Evolutionary conservation across 495 filamentous ascomycete species (phyloP).

Genomic region (Beverwykella pulmonaria): DNA sequence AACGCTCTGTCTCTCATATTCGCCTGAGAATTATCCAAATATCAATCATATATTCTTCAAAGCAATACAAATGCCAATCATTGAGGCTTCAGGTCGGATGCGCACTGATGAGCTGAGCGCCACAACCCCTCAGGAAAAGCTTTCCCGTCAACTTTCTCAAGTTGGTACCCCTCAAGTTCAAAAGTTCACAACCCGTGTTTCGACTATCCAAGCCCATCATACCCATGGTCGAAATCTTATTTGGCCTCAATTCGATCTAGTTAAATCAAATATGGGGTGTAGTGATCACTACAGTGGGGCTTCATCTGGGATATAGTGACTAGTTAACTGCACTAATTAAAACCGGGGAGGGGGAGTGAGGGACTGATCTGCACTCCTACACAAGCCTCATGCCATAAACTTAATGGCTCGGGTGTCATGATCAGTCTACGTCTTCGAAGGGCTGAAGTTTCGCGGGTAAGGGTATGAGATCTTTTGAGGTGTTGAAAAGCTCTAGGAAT

Average conservation of each 20-base stretch:
- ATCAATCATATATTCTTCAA: no score
- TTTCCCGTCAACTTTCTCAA: background rate
- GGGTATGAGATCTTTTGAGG: conserved; percentile 7
- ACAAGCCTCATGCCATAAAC: background rate
- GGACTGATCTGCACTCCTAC: conserved; percentile 13
- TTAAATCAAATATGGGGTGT: conserved; percentile 8
- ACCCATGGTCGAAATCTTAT: no score
- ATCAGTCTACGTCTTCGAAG: background rate
- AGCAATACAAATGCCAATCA: no score
- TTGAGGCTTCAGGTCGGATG: no score
- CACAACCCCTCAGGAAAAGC: background rate
- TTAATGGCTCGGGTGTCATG: background rate
- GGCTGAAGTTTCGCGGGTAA: conserved; percentile 1
- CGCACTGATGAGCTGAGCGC: no score
- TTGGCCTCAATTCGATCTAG: no score
- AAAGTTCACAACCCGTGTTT: no score
- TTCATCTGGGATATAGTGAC: conserved; percentile 24
- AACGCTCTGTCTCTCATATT: no score
- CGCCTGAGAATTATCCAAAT: no score
- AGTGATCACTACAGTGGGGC: conserved; percentile 9
- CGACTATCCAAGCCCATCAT: no score
- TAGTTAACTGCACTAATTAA: background rate
- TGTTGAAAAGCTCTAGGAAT: background rate
- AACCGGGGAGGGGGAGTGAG: background rate
- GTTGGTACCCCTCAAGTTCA: no score